Evolutionary conservation across 805 yeast species (phyloP), one percentile per base, ranked within the genome.

Genomic region (Schwanniomyces occidentalis): DNA sequence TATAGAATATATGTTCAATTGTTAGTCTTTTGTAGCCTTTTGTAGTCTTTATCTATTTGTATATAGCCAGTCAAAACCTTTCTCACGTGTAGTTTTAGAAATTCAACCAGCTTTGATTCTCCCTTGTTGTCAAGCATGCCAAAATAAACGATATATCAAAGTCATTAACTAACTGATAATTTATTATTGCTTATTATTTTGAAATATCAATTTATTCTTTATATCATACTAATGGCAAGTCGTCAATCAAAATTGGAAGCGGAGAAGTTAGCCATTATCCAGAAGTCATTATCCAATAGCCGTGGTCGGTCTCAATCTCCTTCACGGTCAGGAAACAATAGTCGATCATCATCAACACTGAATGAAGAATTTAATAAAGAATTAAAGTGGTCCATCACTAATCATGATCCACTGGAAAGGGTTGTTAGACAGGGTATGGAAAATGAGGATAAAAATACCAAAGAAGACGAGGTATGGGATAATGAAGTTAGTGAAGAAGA

Each of bases 321-420:
- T 5, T 40, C 58, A 3, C 41, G 50, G 8, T 40, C 54, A 3
- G 56, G 56, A 15, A 50, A 46, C 26, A 48, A 49, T 28, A 48
- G 58, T 28, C 48, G 72, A 25, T 63, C 70, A 13, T 55, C 63
- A 12, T 63, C 69, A 10, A 46, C 53, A 6, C 59, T 55, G 52
- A 57, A 58, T 25, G 69, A 63, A 31, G 71, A 62, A 24, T 56
- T 46, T 39, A 54, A 54, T 36, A 68, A 65, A 41, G 75, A 70
- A 24, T 49, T 76, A 37, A 75, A 74, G 46, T 82, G 84, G 80
- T 75, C 85, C 0, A 80, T 85, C 26, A 70, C 85, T 30, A 74
- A 76, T 35, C 85, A 79, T 46, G 90, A 85, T 48, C 95, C 95
- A 0, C 80, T 81, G 42, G 84, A 81, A 48, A 62, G 93, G 39